Conservation (phyloP, 495 filamentous ascomycete genomes). For the Podospora conica region DNA sequence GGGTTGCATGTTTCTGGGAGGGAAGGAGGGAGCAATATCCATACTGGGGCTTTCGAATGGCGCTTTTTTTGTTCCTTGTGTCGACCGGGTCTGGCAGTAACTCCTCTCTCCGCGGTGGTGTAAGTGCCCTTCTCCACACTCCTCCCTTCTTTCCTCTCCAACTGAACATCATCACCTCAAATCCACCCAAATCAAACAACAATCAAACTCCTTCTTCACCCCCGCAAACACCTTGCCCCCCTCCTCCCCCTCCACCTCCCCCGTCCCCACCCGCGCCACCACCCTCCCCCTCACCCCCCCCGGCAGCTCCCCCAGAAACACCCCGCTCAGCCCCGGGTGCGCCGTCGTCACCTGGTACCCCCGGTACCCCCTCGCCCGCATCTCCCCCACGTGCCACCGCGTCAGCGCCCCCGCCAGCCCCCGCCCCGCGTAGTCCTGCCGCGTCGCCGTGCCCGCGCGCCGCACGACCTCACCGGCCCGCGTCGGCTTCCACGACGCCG, state of each 20-base stretch:
- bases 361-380: not conserved
- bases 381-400: conserved; percentile 33
- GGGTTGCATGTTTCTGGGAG: not conserved
- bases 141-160: too few relatives aligned
- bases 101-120: too few relatives aligned
- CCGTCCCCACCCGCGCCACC: not conserved
- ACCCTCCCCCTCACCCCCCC: not conserved
- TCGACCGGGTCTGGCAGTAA: too few relatives aligned
- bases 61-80: too few relatives aligned
- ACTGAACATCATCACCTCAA: conserved; percentile 3
- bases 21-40: too few relatives aligned
- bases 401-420: conserved; percentile 34
- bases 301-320: not conserved
- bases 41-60: too few relatives aligned
- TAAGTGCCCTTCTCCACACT: too few relatives aligned
- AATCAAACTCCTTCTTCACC: conserved; percentile 6
- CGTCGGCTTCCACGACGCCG: conserved; percentile 21
- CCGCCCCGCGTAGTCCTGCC: conserved; percentile 28
- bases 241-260: conserved; percentile 7
- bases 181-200: conserved; percentile 5
- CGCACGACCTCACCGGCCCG: conserved; percentile 29
- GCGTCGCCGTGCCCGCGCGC: conserved; percentile 36
- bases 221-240: conserved; percentile 2
- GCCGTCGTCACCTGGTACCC: not conserved
- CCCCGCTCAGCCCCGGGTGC: not conserved